Evolutionary conservation across 495 filamentous ascomycete genomes (phyloP).

Genomic region (Penicillium steckii): DNA sequence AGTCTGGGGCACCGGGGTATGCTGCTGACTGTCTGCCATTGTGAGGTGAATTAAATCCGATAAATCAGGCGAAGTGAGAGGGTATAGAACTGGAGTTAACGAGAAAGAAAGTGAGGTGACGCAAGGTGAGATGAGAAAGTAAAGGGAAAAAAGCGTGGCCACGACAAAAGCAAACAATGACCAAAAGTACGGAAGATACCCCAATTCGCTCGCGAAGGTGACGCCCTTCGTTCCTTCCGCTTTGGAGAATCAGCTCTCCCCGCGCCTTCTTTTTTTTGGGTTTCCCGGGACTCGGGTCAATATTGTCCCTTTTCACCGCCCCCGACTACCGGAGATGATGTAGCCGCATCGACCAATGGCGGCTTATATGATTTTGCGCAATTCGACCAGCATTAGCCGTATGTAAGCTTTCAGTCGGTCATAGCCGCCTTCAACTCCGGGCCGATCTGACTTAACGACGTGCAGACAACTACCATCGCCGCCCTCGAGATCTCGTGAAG

Average conservation of each 20-base stretch:
- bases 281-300: neutral
- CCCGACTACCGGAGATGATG: slow-evolving; percentile 16
- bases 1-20: slow-evolving; percentile 15
- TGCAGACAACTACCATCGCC: neutral
- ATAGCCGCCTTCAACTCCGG: slow-evolving; percentile 5
- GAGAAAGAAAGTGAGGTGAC: neutral
- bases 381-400: slow-evolving; percentile 22
- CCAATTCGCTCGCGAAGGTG: neutral
- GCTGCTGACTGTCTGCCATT: slow-evolving; percentile 37
- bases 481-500: neutral
- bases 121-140: neutral
- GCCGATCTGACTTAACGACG: slow-evolving; percentile 7
- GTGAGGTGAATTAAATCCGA: neutral
- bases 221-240: slow-evolving; percentile 5
- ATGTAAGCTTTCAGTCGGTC: slow-evolving; percentile 25
- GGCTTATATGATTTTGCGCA: slow-evolving; percentile 3
- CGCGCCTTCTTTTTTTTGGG: slow-evolving; percentile 22
- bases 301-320: slow-evolving; percentile 17
- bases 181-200: neutral
- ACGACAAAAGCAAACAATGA: too few relatives aligned
- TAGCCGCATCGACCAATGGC: slow-evolving; percentile 19
- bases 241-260: slow-evolving; percentile 16
- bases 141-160: slow-evolving; percentile 1
- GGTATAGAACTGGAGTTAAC: neutral
- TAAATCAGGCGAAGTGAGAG: neutral